A percentile compares a stretch with the other conserved stretches of the same genome.
Evolutionary conservation across 768 basidiomycete species (phyloP).

Genomic region (Tricholoma matsutake): DNA sequence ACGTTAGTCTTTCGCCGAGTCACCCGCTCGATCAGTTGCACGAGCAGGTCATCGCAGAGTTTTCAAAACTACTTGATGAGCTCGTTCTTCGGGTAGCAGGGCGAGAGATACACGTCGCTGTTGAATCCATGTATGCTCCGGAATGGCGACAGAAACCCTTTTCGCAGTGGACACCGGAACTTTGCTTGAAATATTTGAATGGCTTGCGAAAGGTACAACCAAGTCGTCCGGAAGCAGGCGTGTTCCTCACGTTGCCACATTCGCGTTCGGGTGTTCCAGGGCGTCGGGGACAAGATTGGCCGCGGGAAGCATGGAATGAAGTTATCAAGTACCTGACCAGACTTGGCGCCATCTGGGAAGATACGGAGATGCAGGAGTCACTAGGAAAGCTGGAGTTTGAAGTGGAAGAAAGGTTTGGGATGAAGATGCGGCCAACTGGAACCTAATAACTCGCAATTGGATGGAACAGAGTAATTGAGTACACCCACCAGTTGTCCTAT

Average conservation of each 20-base stretch:
- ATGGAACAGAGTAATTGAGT: not conserved
- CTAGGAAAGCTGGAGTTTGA: constrained; percentile 47
- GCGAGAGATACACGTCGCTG: constrained; percentile 34
- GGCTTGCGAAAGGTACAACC: constrained; percentile 30
- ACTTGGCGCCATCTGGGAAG: constrained; percentile 52
- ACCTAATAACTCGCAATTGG: no score
- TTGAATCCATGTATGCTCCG: constrained; percentile 57
- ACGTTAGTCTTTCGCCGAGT: constrained; percentile 44
- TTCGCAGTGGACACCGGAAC: constrained; percentile 48
- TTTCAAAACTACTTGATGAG: constrained; percentile 55
- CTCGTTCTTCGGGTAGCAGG: constrained; percentile 56
- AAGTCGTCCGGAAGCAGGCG: constrained; percentile 45
- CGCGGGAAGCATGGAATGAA: constrained; percentile 62
- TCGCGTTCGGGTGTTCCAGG: constrained; percentile 27
- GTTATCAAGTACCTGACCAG: constrained; percentile 43
- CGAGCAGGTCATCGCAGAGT: constrained; percentile 66
- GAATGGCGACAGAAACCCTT: constrained; percentile 41
- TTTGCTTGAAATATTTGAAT: constrained; percentile 57
- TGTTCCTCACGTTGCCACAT: constrained; percentile 51
- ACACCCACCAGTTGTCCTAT: not conserved
- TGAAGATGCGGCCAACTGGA: constrained; percentile 38
- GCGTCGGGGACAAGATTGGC: constrained; percentile 75
- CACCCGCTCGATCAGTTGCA: constrained; percentile 68
- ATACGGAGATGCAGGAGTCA: constrained; percentile 50
- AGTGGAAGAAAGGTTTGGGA: constrained; percentile 44